Evolutionary conservation across 2,329 filamentous ascomycete species (phyloP), one percentile per base, ranked within the genome.

Genomic region (Lecanicillium sp.): DNA sequence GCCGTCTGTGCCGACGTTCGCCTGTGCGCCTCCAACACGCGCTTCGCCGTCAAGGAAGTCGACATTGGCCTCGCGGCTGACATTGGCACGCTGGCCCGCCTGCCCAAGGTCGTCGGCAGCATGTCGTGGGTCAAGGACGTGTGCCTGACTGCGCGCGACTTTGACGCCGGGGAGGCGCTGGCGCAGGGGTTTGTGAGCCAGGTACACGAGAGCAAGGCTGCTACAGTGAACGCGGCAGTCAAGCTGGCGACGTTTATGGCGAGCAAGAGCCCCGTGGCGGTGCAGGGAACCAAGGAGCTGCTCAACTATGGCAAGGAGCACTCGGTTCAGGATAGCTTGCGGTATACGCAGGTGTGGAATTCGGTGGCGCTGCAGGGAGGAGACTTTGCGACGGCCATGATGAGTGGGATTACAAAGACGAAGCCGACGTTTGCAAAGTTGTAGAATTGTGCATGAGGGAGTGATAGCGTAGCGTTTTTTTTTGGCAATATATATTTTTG

Each of bases 311-410:
- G 81, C 25, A 73, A 85, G 51, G 89, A 94, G 58, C 78, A 88
- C 57, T 70, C 72, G 3, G 77, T 94, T 19, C 75, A 74, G 33
- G 87, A 94, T 49, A 86, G 81, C 33, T 63, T 96, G 57, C 76
- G 77, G 42, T 95, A 95, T 60, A 94, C 89, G 4, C 73, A 77
- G 9, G 72, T 92, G 1, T 95, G 89, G 90, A 96, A 96, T 55
- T 75, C 78, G 50, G 83, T 79, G 3, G 84, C 85, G 53, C 56
- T 95, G 50, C 89, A 95, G 67, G 84, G 85, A 6, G 67, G 70
- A 37, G 90, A 96, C 67, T 73, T 95, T 31, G 65, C 76, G 53
- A 67, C 72, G 43, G 87, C 89, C 1, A 68, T 95, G 56, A 55
- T 84, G 56, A 85, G 84, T 29, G 84, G 83, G 8, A 57, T 95